These are phyloP conservation scores for Metarhizium sp. DNA, from an alignment of 2,329 filamentous ascomycete genomes.

Conservation along the genomic window DNA sequence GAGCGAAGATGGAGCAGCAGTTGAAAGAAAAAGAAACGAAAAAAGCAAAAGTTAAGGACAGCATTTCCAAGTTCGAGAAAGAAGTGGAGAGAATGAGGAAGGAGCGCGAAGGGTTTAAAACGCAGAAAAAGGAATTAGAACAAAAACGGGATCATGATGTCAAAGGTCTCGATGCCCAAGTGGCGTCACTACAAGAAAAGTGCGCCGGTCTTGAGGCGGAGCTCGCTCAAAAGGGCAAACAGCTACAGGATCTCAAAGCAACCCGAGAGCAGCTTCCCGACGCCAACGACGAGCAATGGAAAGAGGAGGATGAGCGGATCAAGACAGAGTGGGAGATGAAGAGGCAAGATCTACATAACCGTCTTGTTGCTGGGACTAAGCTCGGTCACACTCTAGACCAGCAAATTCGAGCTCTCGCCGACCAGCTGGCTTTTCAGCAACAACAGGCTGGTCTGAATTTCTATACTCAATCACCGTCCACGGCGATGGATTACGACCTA, in stretches of 20 bases:
- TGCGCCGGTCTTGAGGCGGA: conserved; percentile 59
- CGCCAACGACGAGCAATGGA: conserved; percentile 49
- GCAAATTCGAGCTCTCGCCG: conserved; percentile 34
- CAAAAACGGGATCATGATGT: conserved; percentile 42
- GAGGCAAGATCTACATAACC: conserved; percentile 42
- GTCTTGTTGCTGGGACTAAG: conserved; percentile 37
- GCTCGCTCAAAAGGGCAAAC: conserved; percentile 55
- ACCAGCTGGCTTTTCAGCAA: conserved; percentile 34
- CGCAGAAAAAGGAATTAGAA: conserved; percentile 41
- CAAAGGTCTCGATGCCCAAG: conserved; percentile 43
- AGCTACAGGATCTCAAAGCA: conserved; percentile 66
- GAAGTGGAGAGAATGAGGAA: conserved; percentile 51
- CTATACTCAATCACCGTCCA: conserved; percentile 35
- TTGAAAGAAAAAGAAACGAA: conserved; percentile 61
- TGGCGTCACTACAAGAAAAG: conserved; percentile 54
- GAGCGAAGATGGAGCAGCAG: conserved; percentile 65
- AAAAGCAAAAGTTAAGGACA: conserved; percentile 59
- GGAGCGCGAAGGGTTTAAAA: conserved; percentile 43
- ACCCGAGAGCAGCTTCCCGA: conserved; percentile 55
- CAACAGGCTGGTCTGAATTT: conserved; percentile 32
- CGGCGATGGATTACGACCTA: conserved; percentile 39
- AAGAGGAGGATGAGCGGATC: conserved; percentile 39
- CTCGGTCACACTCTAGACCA: conserved; percentile 36
- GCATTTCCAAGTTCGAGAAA: conserved; percentile 57
- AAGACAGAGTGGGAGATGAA: conserved; percentile 47